These are phyloP conservation scores for Plenodomus tracheiphilus DNA, from an alignment of 2,329 filamentous ascomycete genomes.

Conservation along the genomic window DNA sequence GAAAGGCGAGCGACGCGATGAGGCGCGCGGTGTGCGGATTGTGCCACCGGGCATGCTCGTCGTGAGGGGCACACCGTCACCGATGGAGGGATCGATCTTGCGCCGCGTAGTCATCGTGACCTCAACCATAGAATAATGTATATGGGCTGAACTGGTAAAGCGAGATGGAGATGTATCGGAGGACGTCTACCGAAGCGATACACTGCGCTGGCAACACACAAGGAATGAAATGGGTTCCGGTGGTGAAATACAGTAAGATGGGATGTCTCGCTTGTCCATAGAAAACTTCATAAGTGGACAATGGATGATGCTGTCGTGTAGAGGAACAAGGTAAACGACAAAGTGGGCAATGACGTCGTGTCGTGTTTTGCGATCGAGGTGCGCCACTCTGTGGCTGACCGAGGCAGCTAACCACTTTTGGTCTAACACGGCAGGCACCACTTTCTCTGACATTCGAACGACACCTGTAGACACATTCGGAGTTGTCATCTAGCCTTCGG, in stretches of 20 bases:
- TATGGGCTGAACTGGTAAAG: not conserved
- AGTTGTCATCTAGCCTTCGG: not conserved
- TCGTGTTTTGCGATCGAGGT: conserved; percentile 8
- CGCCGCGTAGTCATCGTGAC: conserved; percentile 37
- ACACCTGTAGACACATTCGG: conserved; percentile 17
- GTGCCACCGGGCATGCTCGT: conserved; percentile 28
- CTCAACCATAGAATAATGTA: not conserved
- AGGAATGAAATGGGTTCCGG: not conserved
- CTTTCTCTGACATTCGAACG: conserved; percentile 12
- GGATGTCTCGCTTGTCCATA: not conserved
- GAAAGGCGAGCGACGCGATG: conserved; percentile 56
- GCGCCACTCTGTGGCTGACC: conserved; percentile 22
- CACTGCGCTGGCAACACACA: not conserved
- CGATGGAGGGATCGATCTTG: conserved; percentile 26
- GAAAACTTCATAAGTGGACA: not conserved
- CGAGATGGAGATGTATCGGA: conserved; percentile 2
- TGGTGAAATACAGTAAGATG: not conserved
- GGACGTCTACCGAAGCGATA: not conserved
- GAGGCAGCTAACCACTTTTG: conserved; percentile 16
- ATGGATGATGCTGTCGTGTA: not conserved
- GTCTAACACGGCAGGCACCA: conserved; percentile 10
- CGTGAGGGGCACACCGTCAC: conserved; percentile 20
- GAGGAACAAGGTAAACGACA: conserved; percentile 1
- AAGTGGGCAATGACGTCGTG: conserved; percentile 27
- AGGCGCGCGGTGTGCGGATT: conserved; percentile 27